A percentile compares a stretch with the other conserved stretches of the same genome.
Evolutionary conservation across 805 yeast genomes (phyloP).

Genomic region (Saccharomycopsis fodiens): DNA sequence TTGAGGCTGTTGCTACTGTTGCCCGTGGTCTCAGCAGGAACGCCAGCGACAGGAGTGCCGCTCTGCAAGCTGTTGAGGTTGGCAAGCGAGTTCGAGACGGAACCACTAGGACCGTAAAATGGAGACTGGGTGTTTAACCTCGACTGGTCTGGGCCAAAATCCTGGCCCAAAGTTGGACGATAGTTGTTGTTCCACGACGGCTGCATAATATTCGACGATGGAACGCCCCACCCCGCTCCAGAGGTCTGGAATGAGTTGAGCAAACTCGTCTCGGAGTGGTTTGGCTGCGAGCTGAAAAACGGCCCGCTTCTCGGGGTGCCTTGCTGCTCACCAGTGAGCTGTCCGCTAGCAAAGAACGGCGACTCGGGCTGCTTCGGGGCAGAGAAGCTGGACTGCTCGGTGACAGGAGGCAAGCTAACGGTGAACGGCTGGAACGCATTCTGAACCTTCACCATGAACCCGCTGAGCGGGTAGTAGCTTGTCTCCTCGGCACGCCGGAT

Average conservation of each 20-base stretch:
- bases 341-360: not conserved
- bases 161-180: not conserved
- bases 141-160: constrained; percentile 9
- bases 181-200: constrained; percentile 6
- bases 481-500: constrained; percentile 54
- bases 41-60: not conserved
- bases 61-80: constrained; percentile 7
- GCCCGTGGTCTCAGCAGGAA: constrained; percentile 3
- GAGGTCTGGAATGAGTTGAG: not conserved
- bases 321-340: not conserved
- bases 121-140: constrained; percentile 21
- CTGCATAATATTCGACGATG: constrained; percentile 8
- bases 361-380: constrained; percentile 8
- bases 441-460: constrained; percentile 41
- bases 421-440: constrained; percentile 54
- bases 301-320: not conserved
- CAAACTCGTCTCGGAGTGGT: not conserved
- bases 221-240: constrained; percentile 10
- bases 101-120: constrained; percentile 12
- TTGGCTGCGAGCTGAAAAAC: not conserved
- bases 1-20: not conserved
- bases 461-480: constrained; percentile 42
- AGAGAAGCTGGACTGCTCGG: constrained; percentile 4
- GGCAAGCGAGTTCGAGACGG: not conserved
- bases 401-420: constrained; percentile 37